These are phyloP conservation scores for Fusarium sp. DNA, from an alignment of 2,329 filamentous ascomycete genomes.

Conservation along the genomic window DNA sequence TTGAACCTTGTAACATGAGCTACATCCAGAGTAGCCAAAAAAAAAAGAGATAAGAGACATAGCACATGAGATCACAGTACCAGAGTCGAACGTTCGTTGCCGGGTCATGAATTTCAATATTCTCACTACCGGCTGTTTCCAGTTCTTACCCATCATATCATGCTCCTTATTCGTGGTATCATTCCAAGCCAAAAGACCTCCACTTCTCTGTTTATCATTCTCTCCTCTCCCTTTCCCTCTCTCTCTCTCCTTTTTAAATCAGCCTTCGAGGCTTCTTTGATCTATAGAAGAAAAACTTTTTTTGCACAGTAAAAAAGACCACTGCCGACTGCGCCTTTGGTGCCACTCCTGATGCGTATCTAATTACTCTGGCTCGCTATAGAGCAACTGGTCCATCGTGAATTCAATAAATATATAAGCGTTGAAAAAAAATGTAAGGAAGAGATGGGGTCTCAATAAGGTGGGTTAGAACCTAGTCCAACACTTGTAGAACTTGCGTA, in stretches of 20 bases:
- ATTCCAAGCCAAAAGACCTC: constrained; percentile 41
- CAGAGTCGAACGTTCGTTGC: not conserved
- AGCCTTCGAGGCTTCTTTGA: constrained; percentile 41
- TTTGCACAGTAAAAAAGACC: constrained; percentile 9
- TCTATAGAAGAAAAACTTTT: constrained; percentile 29
- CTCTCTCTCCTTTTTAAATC: constrained; percentile 14
- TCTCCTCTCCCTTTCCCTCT: not conserved
- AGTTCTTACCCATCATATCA: constrained; percentile 29
- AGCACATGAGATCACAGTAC: not conserved
- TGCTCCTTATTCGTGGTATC: constrained; percentile 50
- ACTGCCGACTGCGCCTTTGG: constrained; percentile 17
- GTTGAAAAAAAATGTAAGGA: constrained; percentile 10
- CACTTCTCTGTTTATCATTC: constrained; percentile 2
- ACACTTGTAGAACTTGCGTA: not conserved
- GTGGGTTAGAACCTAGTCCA: not conserved
- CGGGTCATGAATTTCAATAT: constrained; percentile 22
- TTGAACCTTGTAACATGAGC: not conserved
- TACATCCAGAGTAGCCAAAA: not conserved
- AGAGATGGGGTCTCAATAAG: constrained; percentile 16
- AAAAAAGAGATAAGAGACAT: not conserved
- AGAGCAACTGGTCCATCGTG: constrained; percentile 27
- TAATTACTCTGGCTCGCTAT: constrained; percentile 15
- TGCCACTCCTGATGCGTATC: constrained; percentile 13
- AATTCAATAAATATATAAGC: constrained; percentile 24
- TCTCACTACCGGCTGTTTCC: constrained; percentile 24